Conservation (phyloP, 129 eudicot species). For the sunflower (Helianthus annuus) region HanXRQr2.0-SUNRISE NC_035446.2:156266147-156266646, state of each 20-base stretch:
- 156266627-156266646: constrained; percentile 81
- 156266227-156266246: constrained; percentile 90
- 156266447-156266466: constrained; percentile 41
- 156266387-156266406: constrained; percentile 38
- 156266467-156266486: constrained; percentile 57
- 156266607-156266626: constrained; percentile 67
- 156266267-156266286: constrained; percentile 35
- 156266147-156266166: constrained; percentile 88
- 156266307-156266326: constrained; percentile 51
- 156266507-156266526: neutral
- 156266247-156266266: constrained; percentile 62
- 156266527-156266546: neutral
- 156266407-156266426: constrained; percentile 74
- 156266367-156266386: constrained; percentile 25
- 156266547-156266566: constrained; percentile 28
- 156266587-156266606: constrained; percentile 78
- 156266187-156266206: constrained; percentile 97
- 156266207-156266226: constrained; percentile 93
- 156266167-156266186: constrained; percentile 69
- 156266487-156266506: neutral
- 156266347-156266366: constrained; percentile 28
- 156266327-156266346: constrained; percentile 60
- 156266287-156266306: constrained; percentile 20
- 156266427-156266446: constrained; percentile 73
- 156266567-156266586: constrained; percentile 73